Base-by-base conservation (phyloP, 2,329 filamentous ascomycete genomes). In the Paecilomyces sp. region DNA sequence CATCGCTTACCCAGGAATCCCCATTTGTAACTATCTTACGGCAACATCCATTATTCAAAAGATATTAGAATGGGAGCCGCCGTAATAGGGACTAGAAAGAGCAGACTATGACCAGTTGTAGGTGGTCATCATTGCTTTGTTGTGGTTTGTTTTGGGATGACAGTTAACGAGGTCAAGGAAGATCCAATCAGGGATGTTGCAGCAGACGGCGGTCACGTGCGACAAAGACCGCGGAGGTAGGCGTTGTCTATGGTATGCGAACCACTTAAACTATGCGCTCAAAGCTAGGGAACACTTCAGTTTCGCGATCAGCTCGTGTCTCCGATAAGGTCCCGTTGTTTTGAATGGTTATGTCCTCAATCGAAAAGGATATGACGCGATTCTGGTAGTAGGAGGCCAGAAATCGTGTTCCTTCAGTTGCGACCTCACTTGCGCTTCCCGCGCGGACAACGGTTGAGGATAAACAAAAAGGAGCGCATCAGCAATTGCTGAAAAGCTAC, bases 1-100 rank as follows among this genome's bases (percentile, higher is more conserved):
- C 36, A 36, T 2, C 8, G 69, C 74, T 66, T 72, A 78, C 76
- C 77, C 77, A 51, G 76, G 76, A 57, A 79, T 79, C 56, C 77
- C 77, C 77, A 79, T 79, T 54, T 55, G 59, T 65, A 25, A 18
- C 22, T 22, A 34, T 15, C 18, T 41, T 47, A 47, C 41, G n/a
- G 13, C 41, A 55, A 57, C 18, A 30, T 51, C 31, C n/a, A 53
- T 53, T 15, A 53, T 53, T 9, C 25, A 30, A 24, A 53, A 53
- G 24, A 28, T 5, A 53, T 24, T 15, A 24, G 22, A 13, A 53
- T 9, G 8, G 12, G 2, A 28, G 12, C 24, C 3, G 51, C 25
- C 51, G 13, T 24, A 6, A 53, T 7, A 15, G 22, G 18, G 51
- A 28, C 51, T 13, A 15, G 28, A 15, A 30, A 13, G 25, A 12